phyloP scores from a whole-genome alignment of 2,329 filamentous ascomycete species.

The Botrytis squamosa region DNA sequence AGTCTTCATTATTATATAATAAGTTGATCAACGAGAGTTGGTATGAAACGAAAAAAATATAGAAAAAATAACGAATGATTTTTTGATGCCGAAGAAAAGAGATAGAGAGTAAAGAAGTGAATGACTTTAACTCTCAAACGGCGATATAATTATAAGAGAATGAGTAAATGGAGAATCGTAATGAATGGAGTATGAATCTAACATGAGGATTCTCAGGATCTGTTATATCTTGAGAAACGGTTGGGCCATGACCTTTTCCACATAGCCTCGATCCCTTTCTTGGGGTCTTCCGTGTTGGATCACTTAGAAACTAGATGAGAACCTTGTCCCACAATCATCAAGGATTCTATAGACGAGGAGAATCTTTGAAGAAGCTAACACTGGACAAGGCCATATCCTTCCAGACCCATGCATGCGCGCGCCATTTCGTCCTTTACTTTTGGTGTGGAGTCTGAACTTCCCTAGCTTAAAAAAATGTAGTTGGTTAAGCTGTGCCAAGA shows the following conservation, averaged over 20 bases:
- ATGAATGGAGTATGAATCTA: conserved; percentile 7
- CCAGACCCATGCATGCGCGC: conserved; percentile 20
- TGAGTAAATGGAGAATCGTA: conserved; percentile 12
- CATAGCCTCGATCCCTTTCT: conserved; percentile 19
- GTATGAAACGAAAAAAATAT: conserved; percentile 27
- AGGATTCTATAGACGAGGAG: conserved; percentile 14
- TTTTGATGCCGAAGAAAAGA: conserved; percentile 37
- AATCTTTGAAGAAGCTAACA: conserved; percentile 13
- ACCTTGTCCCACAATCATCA: conserved; percentile 6
- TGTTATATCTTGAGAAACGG: conserved; percentile 21
- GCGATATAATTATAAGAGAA: conserved; percentile 21
- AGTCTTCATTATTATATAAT: conserved; percentile 43
- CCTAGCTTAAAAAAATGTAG: not conserved
- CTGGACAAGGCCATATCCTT: conserved; percentile 13
- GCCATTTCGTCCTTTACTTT: conserved; percentile 12
- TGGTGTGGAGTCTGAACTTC: not conserved
- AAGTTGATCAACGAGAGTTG: conserved; percentile 30
- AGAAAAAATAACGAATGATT: conserved; percentile 37
- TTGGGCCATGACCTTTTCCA: conserved; percentile 20
- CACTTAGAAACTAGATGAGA: conserved; percentile 9
- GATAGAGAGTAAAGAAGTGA: conserved; percentile 45
- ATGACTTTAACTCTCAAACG: conserved; percentile 44
- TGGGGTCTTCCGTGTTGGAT: conserved; percentile 10
- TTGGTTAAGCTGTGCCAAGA: conserved; percentile 11
- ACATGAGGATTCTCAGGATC: conserved; percentile 24